Evolutionary conservation across 106 monocot species (phyloP).

Genomic region (Apostasia shenzhenica): DNA sequence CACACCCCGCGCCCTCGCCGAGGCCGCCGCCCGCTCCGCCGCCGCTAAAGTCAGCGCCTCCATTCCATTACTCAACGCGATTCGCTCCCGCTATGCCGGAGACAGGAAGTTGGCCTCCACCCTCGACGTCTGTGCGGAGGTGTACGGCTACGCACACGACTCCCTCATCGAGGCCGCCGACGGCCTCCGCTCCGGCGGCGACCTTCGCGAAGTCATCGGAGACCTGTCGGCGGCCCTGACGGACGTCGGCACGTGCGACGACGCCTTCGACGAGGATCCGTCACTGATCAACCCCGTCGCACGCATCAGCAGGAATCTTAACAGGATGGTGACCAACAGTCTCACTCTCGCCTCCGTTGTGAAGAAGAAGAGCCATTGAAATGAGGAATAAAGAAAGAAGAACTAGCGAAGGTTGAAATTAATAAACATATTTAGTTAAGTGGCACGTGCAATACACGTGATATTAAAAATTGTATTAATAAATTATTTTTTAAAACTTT

Average conservation of each 20-base stretch:
- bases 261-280: constrained; percentile 3
- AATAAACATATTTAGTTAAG: too few species aligned
- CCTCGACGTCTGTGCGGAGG: background rate
- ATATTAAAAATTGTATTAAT: too few species aligned
- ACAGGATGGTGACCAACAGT: constrained; percentile 1
- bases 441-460: too few species aligned
- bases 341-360: constrained; percentile 1
- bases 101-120: background rate
- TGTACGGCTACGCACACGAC: background rate
- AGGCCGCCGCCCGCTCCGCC: background rate
- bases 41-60: background rate
- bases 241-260: constrained; percentile 4
- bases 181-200: background rate
- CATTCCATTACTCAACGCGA: background rate
- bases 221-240: background rate
- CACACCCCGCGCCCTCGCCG: background rate
- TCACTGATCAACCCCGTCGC: background rate
- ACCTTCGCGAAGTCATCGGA: background rate
- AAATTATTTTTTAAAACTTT: too few species aligned
- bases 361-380: background rate
- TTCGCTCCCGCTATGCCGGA: background rate
- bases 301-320: background rate
- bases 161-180: background rate
- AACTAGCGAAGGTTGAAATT: too few species aligned
- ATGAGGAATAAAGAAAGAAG: too few species aligned